Percentiles rank a stretch among this genome's conserved stretches.
Evolutionary conservation across 2,329 filamentous ascomycete genomes (phyloP).

Genomic region (Periconia sp.): DNA sequence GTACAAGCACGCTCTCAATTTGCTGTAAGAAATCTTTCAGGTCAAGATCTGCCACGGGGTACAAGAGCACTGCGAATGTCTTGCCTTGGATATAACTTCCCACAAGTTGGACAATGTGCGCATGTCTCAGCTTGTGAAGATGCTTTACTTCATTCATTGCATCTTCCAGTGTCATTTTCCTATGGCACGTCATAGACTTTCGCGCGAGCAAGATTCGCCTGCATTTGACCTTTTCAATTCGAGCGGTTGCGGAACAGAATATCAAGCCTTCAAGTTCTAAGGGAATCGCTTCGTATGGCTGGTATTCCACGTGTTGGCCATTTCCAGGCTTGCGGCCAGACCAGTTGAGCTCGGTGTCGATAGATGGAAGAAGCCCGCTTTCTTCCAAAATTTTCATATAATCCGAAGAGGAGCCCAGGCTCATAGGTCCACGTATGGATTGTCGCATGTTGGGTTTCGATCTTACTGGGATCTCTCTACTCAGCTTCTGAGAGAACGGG

Average conservation of each 20-base stretch:
- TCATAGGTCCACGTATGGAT: not conserved
- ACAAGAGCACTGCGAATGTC: slow-evolving; percentile 13
- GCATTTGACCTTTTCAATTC: slow-evolving; percentile 1
- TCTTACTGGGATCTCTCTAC: not conserved
- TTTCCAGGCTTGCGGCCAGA: not conserved
- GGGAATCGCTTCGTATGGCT: not conserved
- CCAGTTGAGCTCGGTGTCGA: not conserved
- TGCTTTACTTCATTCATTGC: slow-evolving; percentile 16
- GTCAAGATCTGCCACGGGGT: slow-evolving; percentile 14
- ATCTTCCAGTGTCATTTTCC: slow-evolving; percentile 8
- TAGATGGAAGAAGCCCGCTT: not conserved
- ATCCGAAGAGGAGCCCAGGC: not conserved
- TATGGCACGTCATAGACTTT: slow-evolving; percentile 11
- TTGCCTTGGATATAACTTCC: slow-evolving; percentile 12
- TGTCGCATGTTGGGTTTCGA: not conserved
- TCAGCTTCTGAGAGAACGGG: not conserved
- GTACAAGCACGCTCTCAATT: not conserved
- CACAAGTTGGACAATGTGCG: slow-evolving; percentile 15
- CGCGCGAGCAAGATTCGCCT: slow-evolving; percentile 14
- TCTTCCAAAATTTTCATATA: not conserved
- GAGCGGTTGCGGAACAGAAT: not conserved
- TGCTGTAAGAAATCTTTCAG: slow-evolving; percentile 12
- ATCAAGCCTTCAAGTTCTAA: not conserved
- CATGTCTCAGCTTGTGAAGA: slow-evolving; percentile 12
- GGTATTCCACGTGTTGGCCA: not conserved